These are phyloP conservation scores for Clarireedia paspali DNA, from an alignment of 2,329 filamentous ascomycete genomes.

Conservation along the genomic window DNA sequence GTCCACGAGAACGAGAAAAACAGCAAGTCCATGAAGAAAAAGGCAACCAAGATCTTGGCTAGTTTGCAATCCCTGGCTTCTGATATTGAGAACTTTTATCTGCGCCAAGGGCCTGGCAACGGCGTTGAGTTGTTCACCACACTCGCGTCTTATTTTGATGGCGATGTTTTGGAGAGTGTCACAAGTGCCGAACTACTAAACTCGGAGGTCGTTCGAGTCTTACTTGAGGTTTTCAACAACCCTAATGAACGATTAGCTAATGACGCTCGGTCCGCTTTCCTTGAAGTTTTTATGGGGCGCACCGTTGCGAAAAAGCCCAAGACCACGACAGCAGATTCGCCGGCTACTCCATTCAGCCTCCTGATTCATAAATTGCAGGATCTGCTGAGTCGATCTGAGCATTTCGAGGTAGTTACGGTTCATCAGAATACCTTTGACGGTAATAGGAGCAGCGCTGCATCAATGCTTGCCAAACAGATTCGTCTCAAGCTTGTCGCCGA, in stretches of 20 bases:
- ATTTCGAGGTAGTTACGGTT: conserved; percentile 95
- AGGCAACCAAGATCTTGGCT: conserved; percentile 67
- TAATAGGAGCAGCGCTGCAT: conserved; percentile 82
- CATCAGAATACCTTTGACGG: conserved; percentile 88
- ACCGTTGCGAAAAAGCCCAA: conserved; percentile 54
- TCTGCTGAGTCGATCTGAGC: conserved; percentile 88
- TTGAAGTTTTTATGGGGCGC: conserved; percentile 86
- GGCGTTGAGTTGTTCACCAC: conserved; percentile 64
- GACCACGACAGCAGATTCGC: conserved; percentile 58
- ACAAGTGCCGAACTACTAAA: conserved; percentile 92
- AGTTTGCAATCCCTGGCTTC: conserved; percentile 64
- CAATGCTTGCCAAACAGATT: conserved; percentile 95
- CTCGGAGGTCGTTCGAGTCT: conserved; percentile 77
- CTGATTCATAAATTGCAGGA: conserved; percentile 93
- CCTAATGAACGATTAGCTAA: conserved; percentile 52
- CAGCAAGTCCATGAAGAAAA: conserved; percentile 66
- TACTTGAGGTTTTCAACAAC: conserved; percentile 76
- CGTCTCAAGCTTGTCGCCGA: conserved; percentile 83
- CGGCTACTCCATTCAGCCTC: conserved; percentile 79
- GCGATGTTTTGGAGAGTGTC: conserved; percentile 82
- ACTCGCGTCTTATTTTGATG: conserved; percentile 78
- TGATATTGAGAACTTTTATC: conserved; percentile 66
- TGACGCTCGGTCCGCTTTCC: conserved; percentile 72
- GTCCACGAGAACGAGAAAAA: conserved; percentile 70
- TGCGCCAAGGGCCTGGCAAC: conserved; percentile 43